A percentile compares a stretch with the other conserved stretches of the same genome.
Conservation (phyloP, 257 asterid genomes). For the Rehmannia glutinosa region DNA sequence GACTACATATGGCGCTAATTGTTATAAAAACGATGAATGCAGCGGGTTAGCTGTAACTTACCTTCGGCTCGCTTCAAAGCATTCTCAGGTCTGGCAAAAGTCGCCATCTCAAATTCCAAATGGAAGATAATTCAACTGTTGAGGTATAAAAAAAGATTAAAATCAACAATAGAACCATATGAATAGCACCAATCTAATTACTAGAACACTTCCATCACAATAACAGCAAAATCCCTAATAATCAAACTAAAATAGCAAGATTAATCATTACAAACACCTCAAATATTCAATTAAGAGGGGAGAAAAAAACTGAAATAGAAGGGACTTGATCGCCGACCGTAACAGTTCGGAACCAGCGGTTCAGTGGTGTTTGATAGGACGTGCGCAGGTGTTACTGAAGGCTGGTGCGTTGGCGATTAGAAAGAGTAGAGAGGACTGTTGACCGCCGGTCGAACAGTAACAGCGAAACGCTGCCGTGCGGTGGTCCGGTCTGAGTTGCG, state of each 20-base stretch:
- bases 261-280: background rate
- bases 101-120: constrained; percentile 28
- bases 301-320: background rate
- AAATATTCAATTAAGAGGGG: background rate
- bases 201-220: too few relatives aligned
- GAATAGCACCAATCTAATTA: background rate
- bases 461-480: background rate
- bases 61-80: constrained; percentile 48
- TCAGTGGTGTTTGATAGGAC: background rate
- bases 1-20: background rate
- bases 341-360: background rate
- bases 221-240: background rate
- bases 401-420: background rate
- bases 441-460: background rate
- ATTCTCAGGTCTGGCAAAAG: constrained; percentile 43
- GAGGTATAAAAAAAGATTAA: background rate
- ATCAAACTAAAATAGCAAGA: background rate
- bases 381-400: background rate
- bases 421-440: background rate
- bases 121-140: constrained; percentile 9
- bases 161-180: background rate
- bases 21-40: background rate
- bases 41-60: background rate
- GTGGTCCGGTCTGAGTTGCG: too few relatives aligned
- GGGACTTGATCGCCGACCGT: background rate